A percentile compares a stretch with the other conserved stretches of the same genome.
Conservation (phyloP, 352 stramenopile species). For the Lagenidium giganteum region DNA sequence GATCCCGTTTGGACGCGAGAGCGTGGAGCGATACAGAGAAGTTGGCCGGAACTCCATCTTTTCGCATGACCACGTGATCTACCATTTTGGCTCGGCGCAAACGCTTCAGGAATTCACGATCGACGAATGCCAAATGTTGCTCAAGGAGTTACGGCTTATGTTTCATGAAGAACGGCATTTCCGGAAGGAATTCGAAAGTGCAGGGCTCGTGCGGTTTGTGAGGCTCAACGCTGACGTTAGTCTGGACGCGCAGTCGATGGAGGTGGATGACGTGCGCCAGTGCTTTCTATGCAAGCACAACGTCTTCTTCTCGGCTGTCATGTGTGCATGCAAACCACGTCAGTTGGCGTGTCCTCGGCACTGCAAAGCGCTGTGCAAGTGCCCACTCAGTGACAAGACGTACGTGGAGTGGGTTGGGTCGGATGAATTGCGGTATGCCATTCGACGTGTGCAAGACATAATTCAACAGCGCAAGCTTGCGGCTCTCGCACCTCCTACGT, state of each 20-base stretch:
- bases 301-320: slow-evolving; percentile 78
- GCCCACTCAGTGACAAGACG: slow-evolving; percentile 40
- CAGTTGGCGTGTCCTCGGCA: slow-evolving; percentile 64
- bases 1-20: slow-evolving; percentile 76
- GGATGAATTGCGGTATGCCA: slow-evolving; percentile 56
- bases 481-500: too few species aligned
- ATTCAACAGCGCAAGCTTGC: slow-evolving; percentile 40
- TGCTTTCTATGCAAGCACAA: slow-evolving; percentile 73
- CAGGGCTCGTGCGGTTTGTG: slow-evolving; percentile 46
- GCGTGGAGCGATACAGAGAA: slow-evolving; percentile 59
- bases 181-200: slow-evolving; percentile 39
- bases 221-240: slow-evolving; percentile 60
- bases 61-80: slow-evolving; percentile 79
- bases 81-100: slow-evolving; percentile 64
- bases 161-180: slow-evolving; percentile 67
- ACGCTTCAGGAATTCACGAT: slow-evolving; percentile 57
- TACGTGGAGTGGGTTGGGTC: slow-evolving; percentile 67
- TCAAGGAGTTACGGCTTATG: slow-evolving; percentile 56
- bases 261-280: slow-evolving; percentile 60
- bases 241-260: slow-evolving; percentile 70
- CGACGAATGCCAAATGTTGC: slow-evolving; percentile 57
- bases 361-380: slow-evolving; percentile 58
- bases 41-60: slow-evolving; percentile 69
- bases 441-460: slow-evolving; percentile 65
- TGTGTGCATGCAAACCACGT: slow-evolving; percentile 52